A percentile compares a stretch with the other conserved stretches of the same genome.
Evolutionary conservation across 2,329 filamentous ascomycete genomes (phyloP).

Genomic region (Daldinia sp.): DNA sequence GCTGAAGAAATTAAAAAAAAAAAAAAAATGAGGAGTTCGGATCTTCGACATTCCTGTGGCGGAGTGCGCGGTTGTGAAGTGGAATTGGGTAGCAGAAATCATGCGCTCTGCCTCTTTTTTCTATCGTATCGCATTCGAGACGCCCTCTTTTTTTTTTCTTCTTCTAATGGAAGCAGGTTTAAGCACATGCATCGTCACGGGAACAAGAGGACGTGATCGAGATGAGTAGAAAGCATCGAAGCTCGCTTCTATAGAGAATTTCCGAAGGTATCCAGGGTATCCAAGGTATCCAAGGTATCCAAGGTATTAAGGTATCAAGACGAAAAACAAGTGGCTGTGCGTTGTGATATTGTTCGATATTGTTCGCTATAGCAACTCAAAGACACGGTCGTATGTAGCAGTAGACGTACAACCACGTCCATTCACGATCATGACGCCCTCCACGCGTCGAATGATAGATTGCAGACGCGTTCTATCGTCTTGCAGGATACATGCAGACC

Average conservation of each 20-base stretch:
- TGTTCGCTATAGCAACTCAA: conserved; percentile 40
- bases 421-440: conserved; percentile 28
- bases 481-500: conserved; percentile 37
- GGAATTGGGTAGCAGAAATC: conserved; percentile 20
- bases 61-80: conserved; percentile 31
- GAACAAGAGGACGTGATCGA: conserved; percentile 13
- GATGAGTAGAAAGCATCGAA: conserved; percentile 5
- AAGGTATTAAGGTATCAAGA: conserved; percentile 17
- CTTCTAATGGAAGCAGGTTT: neutral
- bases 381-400: conserved; percentile 35
- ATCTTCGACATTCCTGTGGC: conserved; percentile 23
- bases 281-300: too few relatives aligned
- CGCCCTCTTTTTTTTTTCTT: neutral
- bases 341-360: conserved; percentile 41
- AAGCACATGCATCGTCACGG: neutral
- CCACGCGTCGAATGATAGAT: conserved; percentile 34
- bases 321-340: conserved; percentile 29
- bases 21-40: conserved; percentile 24
- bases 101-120: conserved; percentile 20
- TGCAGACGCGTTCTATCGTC: conserved; percentile 35
- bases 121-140: conserved; percentile 10
- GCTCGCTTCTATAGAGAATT: neutral
- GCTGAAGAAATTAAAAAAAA: neutral
- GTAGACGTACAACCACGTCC: conserved; percentile 35
- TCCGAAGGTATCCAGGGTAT: too few relatives aligned